phyloP scores from a whole-genome alignment of 768 basidiomycete genomes.

The Xanthoconium stramineum region DNA sequence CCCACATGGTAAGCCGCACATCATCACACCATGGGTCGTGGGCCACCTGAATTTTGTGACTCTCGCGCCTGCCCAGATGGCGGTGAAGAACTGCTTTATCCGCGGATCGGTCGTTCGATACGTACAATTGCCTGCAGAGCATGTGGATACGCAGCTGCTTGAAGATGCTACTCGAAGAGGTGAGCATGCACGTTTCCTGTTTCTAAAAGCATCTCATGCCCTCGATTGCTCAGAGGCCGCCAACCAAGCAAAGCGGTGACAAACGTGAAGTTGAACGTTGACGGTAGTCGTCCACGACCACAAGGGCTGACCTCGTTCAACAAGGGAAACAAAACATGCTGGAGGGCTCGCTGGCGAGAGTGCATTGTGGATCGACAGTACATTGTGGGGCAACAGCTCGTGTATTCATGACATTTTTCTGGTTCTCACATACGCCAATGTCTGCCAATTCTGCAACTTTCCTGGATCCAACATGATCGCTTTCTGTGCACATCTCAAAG shows the following conservation, averaged over 20 bases:
- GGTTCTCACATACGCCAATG: slow-evolving; percentile 52
- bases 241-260: slow-evolving; percentile 39
- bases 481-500: slow-evolving; percentile 52
- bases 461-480: slow-evolving; percentile 56
- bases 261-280: background rate
- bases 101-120: slow-evolving; percentile 98
- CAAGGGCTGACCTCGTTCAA: background rate
- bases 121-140: slow-evolving; percentile 88
- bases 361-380: background rate
- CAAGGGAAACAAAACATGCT: background rate
- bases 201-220: slow-evolving; percentile 1
- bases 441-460: slow-evolving; percentile 51
- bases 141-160: slow-evolving; percentile 91
- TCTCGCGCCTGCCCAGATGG: slow-evolving; percentile 60
- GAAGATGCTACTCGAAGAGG: slow-evolving; percentile 98
- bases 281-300: background rate
- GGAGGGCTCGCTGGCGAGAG: background rate
- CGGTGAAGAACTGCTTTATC: slow-evolving; percentile 99
- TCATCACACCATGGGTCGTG: background rate
- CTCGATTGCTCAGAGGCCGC: slow-evolving; percentile 34
- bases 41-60: background rate
- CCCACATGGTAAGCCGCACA: slow-evolving; percentile 78
- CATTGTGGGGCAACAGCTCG: background rate
- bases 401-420: slow-evolving; percentile 24
- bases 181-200: slow-evolving; percentile 34